Evolutionary conservation across 192 early-diverging fungal genomes (phyloP).

Genomic region (Coemansia sp.): DNA sequence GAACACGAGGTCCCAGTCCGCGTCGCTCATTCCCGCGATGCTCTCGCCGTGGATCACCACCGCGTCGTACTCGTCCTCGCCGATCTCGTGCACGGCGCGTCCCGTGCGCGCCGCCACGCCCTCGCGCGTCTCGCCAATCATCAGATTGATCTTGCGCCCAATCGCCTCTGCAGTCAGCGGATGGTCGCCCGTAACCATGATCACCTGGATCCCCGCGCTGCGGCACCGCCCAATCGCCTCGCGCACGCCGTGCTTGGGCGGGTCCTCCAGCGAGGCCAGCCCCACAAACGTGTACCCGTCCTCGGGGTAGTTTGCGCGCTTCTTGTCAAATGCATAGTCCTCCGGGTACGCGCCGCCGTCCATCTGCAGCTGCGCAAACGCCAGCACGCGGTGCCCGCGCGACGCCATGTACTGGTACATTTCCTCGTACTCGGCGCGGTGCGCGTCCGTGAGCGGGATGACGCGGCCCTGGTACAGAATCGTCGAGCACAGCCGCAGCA

Average conservation of each 20-base stretch:
- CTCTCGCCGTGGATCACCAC: slow-evolving; percentile 92
- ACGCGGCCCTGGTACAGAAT: slow-evolving; percentile 60
- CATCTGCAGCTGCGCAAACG: slow-evolving; percentile 81
- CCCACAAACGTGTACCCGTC: slow-evolving; percentile 76
- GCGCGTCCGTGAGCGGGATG: slow-evolving; percentile 66
- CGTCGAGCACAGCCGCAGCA: slow-evolving; percentile 77
- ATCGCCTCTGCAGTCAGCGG: slow-evolving; percentile 96
- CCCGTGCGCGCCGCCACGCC: slow-evolving; percentile 69
- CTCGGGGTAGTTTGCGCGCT: slow-evolving; percentile 47
- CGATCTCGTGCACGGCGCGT: slow-evolving; percentile 57
- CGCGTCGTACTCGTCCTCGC: slow-evolving; percentile 81
- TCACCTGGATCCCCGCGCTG: slow-evolving; percentile 90
- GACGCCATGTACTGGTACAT: slow-evolving; percentile 88
- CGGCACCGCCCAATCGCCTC: slow-evolving; percentile 94
- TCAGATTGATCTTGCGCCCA: slow-evolving; percentile 93
- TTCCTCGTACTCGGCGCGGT: slow-evolving; percentile 65
- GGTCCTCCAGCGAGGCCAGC: slow-evolving; percentile 89
- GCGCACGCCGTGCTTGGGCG: slow-evolving; percentile 98
- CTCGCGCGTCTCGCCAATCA: slow-evolving; percentile 85
- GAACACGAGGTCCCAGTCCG: slow-evolving; percentile 92
- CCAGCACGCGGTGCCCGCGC: slow-evolving; percentile 91
- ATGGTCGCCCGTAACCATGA: slow-evolving; percentile 99
- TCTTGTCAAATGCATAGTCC: slow-evolving; percentile 73
- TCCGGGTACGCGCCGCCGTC: slow-evolving; percentile 68
- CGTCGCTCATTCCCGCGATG: slow-evolving; percentile 76